Evolutionary conservation across 163 green algal genomes (phyloP).

Genomic region (Chlamydomonas reinhardtii): DNA sequence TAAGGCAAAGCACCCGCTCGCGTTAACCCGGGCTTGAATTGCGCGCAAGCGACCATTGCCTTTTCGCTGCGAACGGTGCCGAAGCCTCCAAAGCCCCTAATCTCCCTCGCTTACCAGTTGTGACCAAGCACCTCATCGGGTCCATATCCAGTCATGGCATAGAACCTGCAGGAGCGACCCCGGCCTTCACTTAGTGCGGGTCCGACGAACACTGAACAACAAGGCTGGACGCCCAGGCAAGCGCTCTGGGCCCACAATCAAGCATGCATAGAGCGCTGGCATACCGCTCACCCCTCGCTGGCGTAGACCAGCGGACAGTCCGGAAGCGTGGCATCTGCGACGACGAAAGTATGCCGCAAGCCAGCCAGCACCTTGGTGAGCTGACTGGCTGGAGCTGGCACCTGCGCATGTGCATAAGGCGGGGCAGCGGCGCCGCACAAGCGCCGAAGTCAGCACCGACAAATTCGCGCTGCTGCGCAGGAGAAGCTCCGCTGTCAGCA

Average conservation of each 20-base stretch:
- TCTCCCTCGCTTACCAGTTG: constrained; percentile 83
- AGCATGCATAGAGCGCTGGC: no score
- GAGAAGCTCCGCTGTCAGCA: no score
- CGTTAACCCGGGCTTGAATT: no score
- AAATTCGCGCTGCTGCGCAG: no score
- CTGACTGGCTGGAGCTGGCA: constrained; percentile 78
- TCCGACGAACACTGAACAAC: not conserved
- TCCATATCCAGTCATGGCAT: constrained; percentile 93
- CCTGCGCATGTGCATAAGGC: constrained; percentile 49
- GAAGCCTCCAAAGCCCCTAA: not conserved
- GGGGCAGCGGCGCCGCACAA: not conserved
- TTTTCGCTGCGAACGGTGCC: no score
- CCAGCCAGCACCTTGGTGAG: constrained; percentile 90
- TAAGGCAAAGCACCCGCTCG: no score
- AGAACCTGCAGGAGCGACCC: constrained; percentile 75
- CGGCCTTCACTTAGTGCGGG: not conserved
- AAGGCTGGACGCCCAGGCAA: no score
- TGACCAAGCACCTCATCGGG: constrained; percentile 93
- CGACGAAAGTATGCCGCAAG: constrained; percentile 92
- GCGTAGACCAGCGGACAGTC: constrained; percentile 93
- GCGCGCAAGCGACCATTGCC: no score
- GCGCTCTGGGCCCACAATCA: no score
- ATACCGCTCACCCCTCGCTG: constrained; percentile 86
- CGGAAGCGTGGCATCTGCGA: constrained; percentile 91
- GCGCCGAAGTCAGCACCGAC: no score